phyloP scores from a whole-genome alignment of 2,329 filamentous ascomycete genomes.

The Talaromyces sp. region DNA sequence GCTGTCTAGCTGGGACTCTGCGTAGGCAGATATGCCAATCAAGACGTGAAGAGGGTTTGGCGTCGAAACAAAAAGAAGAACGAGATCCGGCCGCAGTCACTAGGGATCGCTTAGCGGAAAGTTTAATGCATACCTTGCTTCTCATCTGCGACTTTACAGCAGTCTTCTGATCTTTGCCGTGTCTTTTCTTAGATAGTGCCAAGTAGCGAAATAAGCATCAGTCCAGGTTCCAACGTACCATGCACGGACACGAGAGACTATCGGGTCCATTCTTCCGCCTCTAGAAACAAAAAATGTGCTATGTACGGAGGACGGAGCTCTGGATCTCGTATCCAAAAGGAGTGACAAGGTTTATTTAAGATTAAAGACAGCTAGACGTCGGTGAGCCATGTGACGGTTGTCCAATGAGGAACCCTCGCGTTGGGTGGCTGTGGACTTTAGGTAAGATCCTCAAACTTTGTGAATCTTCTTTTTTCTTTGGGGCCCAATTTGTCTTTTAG shows the following conservation, averaged over 20 bases:
- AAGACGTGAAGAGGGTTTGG: not conserved
- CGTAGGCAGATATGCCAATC: not conserved
- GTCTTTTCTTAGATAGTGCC: not conserved
- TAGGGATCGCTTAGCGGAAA: not conserved
- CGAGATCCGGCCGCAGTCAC: not conserved
- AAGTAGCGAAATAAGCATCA: not conserved
- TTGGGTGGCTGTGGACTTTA: conserved; percentile 4
- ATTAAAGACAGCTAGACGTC: not conserved
- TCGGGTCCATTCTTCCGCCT: not conserved
- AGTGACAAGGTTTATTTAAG: not conserved
- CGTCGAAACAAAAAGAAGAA: not conserved
- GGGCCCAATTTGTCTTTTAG: not conserved
- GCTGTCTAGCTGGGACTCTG: not conserved
- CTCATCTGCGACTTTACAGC: not conserved
- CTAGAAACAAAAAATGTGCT: not conserved
- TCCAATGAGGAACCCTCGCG: not conserved
- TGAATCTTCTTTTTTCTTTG: not conserved
- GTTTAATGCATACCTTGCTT: not conserved
- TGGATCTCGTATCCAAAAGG: conserved; percentile 7
- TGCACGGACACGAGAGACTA: not conserved
- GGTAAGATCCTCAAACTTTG: not conserved
- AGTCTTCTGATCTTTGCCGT: not conserved
- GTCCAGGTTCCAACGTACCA: not conserved
- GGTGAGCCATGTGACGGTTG: not conserved
- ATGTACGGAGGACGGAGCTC: not conserved